Evolutionary conservation across 768 basidiomycete species (phyloP).

Genomic region (Glaciozyma martinii): DNA sequence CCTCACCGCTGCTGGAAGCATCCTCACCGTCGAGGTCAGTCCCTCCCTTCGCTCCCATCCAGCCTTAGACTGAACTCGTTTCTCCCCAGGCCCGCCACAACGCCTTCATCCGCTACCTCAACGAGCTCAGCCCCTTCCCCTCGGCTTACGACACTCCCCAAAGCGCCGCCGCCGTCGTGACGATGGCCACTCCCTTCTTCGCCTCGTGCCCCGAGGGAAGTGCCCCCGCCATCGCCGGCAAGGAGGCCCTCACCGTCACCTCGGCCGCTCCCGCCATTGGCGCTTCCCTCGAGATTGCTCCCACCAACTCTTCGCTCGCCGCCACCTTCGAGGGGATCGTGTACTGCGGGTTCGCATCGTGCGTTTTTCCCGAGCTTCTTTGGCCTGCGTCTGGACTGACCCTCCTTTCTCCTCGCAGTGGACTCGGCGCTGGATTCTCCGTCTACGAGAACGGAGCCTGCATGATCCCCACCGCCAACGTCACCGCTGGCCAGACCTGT

Average conservation of each 20-base stretch:
- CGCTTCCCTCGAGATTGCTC: slow-evolving; percentile 33
- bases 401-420: background rate
- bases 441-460: slow-evolving; percentile 8
- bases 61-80: background rate
- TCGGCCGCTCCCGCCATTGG: slow-evolving; percentile 37
- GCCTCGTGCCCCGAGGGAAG: slow-evolving; percentile 47
- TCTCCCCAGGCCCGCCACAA: slow-evolving; percentile 25
- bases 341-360: slow-evolving; percentile 29
- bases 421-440: slow-evolving; percentile 20
- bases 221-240: slow-evolving; percentile 48
- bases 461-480: slow-evolving; percentile 5
- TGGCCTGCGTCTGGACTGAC: background rate
- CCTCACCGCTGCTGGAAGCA: slow-evolving; percentile 51
- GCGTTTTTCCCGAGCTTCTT: background rate
- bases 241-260: slow-evolving; percentile 45
- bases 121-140: slow-evolving; percentile 55
- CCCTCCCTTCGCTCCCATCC: background rate
- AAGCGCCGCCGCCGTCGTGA: slow-evolving; percentile 53
- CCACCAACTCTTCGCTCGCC: slow-evolving; percentile 11
- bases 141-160: slow-evolving; percentile 48
- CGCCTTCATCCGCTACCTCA: slow-evolving; percentile 26
- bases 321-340: background rate
- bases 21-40: slow-evolving; percentile 52
- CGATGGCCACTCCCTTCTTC: slow-evolving; percentile 43
- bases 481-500: slow-evolving; percentile 4